Evolutionary conservation across 2,329 filamentous ascomycete species (phyloP), one percentile per base, ranked within the genome.

Genomic region (Aspergillus sp.): DNA sequence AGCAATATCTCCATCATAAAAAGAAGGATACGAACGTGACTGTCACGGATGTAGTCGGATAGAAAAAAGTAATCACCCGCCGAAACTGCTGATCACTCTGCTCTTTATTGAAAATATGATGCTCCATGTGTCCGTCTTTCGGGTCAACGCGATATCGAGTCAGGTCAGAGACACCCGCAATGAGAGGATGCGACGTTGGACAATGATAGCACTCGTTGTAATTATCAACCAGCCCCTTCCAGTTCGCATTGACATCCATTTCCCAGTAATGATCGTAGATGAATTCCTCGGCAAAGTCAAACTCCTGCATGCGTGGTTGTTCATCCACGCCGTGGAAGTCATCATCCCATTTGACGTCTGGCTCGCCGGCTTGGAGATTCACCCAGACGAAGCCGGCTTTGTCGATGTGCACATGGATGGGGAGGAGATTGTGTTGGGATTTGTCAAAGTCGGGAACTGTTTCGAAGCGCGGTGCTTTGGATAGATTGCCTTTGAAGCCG

Each of bases 121-220:
- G 77, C 43, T 74, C 66, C 48, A 80, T 77, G 47, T 75, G 69
- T 1, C 62, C 67, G 8, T 63, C 67, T 43, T 69, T 70, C n/a
- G 73, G 72, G 52, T 76, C 65, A 37, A 79, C 75, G 13, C 65
- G 61, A 61, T 82, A 82, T 3, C 71, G 70, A 44, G 73, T 69
- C 29, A 82, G 69, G 50, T 82, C 76, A 30, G 78, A 73, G 6
- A 83, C 50, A 0, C 52, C 48, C 6, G 28, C 51, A n/a, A 59
- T 56, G 6, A 52, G 49, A 1, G 57, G 56, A 33, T 60, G 57
- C 1, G 49, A 50, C 19, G 56, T 56, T 4, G 55, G 46, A 33
- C 57, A 58, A 36, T 59, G 56, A 30, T 59, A 59, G 36, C 56
- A 58, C 38, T 59, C 56, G 26, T 57, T 57, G 27, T 59, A 59